Conservation (phyloP, 768 basidiomycete genomes). For the Cystofilobasidium capitatum region DNA sequence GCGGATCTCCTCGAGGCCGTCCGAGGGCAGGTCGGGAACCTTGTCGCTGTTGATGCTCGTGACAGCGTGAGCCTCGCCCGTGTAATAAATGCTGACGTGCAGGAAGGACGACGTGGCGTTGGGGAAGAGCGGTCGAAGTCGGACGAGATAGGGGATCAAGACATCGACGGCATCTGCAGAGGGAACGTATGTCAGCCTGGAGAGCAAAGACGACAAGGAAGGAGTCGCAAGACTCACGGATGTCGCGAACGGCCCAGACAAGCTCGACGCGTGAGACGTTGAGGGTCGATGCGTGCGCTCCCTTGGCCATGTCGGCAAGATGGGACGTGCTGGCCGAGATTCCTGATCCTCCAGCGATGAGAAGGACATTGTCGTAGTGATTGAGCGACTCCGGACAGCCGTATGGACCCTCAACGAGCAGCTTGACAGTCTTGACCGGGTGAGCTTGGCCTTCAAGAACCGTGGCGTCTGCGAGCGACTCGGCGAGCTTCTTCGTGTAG, state of each 20-base stretch:
- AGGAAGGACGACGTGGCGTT: not conserved
- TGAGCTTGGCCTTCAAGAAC: not conserved
- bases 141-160: constrained; percentile 9
- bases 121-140: constrained; percentile 4
- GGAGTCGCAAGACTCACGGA: not conserved
- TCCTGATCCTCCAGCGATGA: constrained; percentile 15
- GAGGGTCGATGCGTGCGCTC: not conserved
- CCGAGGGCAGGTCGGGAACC: too few species aligned
- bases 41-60: too few species aligned
- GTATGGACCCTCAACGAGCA: constrained; percentile 16
- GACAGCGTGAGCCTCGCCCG: constrained; percentile 7
- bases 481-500: constrained; percentile 12
- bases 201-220: not conserved
- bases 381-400: not conserved
- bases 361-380: constrained; percentile 1
- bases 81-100: constrained; percentile 8
- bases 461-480: not conserved
- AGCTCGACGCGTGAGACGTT: not conserved
- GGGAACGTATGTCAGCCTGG: too few species aligned
- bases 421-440: constrained; percentile 10
- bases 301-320: constrained; percentile 17
- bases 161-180: not conserved
- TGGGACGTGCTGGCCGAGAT: constrained; percentile 11
- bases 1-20: too few species aligned
- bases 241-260: constrained; percentile 19